Base-by-base conservation (phyloP, 2,329 filamentous ascomycete genomes). In the Sphaerulina vaccinii region DNA sequence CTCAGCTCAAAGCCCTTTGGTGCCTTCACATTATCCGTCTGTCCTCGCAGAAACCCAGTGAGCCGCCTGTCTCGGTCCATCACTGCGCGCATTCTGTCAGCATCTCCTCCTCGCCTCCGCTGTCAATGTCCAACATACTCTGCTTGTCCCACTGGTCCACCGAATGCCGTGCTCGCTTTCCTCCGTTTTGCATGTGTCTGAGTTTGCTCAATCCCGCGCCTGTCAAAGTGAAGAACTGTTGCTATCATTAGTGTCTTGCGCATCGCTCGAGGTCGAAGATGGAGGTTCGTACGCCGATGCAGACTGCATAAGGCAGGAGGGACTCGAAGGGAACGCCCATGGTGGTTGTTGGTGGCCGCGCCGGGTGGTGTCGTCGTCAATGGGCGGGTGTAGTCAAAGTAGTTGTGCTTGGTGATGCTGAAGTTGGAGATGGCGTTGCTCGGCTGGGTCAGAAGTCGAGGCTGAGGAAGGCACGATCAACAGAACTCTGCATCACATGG, bases 281-380 rank as follows among this genome's bases (percentile, higher is more conserved):
- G 19, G 29, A 16, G 23, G 44, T 9, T 55, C 55, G 50, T 78
- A 84, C 81, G 67, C 70, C 77, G 49, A 82, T 71, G 71, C 84
- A 82, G 67, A 85, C 80, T 62, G 75, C 82, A 68, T 84, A 85
- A 42, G 82, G 82, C 63, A 85, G 66, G 60, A 85, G 70, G 60
- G 82, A 78, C 73, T 86, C 83, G 69, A 85, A 85, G 38, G 83
- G 83, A 57, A 86, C 80, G 70, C 81, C 81, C 83, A 84, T 84
- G 29, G 21, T 38, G 16, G 3, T 10, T 42, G 29, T 54, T 23
- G 38, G 22, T 36, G 27, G 47, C 39, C 16, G 47, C 47, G 48
- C 37, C 35, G 22, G 23, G 39, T 15, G 22, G 45, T 44, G 36
- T 18, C 16, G 45, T 32, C n/a, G 35, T 45, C 37, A 48, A 45